Evolutionary conservation across 148 eudicot species (phyloP).

Genomic region (Amaranthus hypochondriacus): DNA sequence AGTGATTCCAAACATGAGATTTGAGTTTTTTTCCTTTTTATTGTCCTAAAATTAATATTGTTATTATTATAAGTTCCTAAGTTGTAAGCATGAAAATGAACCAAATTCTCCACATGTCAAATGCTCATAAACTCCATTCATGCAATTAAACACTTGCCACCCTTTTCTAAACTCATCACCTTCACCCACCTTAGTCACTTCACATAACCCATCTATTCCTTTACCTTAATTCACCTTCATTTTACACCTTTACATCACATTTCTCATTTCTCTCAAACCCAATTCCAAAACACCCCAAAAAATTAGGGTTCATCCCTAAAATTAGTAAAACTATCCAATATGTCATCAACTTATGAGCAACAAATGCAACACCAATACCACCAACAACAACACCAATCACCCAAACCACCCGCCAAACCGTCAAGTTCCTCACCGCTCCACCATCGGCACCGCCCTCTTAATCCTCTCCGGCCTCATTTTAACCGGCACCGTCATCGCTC

Average conservation of each 20-base stretch:
- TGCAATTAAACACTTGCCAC: constrained; percentile 28
- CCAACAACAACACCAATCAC: constrained; percentile 10
- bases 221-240: too few species aligned
- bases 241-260: neutral
- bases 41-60: too few species aligned
- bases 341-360: constrained; percentile 9
- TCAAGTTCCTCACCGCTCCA: constrained; percentile 33
- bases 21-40: too few species aligned
- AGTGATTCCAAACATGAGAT: too few species aligned
- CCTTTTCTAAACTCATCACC: neutral
- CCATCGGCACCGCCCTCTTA: constrained; percentile 26
- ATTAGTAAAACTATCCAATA: neutral
- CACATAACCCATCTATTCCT: constrained; percentile 4
- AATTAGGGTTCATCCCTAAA: neutral
- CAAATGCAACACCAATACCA: constrained; percentile 4
- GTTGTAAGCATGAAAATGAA: neutral
- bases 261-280: neutral
- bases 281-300: neutral
- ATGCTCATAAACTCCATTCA: constrained; percentile 2
- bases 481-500: constrained; percentile 26
- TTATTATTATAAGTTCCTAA: too few species aligned
- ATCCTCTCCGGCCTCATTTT: constrained; percentile 24
- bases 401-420: constrained; percentile 23
- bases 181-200: neutral
- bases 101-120: constrained; percentile 13